These are phyloP conservation scores for Crepidotus variabilis DNA, from an alignment of 768 basidiomycete species.

Conservation along the genomic window DNA sequence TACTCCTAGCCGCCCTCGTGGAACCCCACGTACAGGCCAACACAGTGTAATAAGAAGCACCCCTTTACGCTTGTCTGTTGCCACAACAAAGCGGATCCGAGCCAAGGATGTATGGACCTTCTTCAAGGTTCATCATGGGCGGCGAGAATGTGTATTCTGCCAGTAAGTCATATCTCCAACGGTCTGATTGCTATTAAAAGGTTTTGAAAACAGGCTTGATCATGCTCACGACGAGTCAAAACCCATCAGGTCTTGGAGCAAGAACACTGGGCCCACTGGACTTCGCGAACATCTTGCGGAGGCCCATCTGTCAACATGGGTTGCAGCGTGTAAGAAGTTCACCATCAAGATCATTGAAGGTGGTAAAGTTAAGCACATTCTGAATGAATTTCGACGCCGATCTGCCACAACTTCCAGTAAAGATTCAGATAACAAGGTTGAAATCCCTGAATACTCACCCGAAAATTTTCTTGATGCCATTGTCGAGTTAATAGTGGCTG, in stretches of 20 bases:
- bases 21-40: neutral
- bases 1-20: neutral
- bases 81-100: neutral
- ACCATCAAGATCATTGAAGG: conserved; percentile 14
- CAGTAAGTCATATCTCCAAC: neutral
- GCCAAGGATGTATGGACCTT: neutral
- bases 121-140: neutral
- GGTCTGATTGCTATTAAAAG: neutral
- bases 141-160: neutral
- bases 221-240: neutral
- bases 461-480: conserved; percentile 19
- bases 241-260: neutral
- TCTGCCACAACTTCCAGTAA: neutral
- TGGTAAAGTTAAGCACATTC: conserved; percentile 2
- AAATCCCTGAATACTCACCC: conserved; percentile 3
- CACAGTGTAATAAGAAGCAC: neutral
- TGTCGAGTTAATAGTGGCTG: conserved; percentile 14
- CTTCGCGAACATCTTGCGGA: conserved; percentile 13
- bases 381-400: conserved; percentile 3
- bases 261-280: conserved; percentile 9
- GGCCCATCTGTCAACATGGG: conserved; percentile 16
- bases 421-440: neutral
- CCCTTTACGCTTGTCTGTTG: neutral
- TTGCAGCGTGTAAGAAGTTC: conserved; percentile 16
- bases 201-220: neutral